Evolutionary conservation across 352 stramenopile genomes (phyloP).

Genomic region (Phytophthora tentaculata): DNA sequence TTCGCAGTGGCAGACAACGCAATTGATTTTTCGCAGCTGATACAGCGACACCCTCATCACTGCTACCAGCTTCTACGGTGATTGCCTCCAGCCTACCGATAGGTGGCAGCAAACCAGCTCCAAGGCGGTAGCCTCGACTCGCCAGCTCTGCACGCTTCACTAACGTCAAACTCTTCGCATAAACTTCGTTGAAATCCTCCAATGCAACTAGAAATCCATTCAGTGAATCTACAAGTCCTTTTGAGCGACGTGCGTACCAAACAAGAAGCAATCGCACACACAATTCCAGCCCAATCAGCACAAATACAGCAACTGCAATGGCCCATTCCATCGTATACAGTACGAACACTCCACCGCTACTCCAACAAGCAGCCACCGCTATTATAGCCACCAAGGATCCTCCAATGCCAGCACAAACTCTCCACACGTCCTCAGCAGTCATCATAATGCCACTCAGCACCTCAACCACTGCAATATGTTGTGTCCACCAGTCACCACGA

Average conservation of each 20-base stretch:
- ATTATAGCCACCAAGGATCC: constrained; percentile 2
- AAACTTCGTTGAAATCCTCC: constrained; percentile 34
- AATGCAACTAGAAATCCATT: constrained; percentile 12
- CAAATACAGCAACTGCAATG: not conserved
- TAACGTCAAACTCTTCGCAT: constrained; percentile 41
- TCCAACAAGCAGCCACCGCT: not conserved
- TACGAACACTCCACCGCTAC: not conserved
- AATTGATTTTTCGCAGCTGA: constrained; percentile 25
- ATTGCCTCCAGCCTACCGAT: constrained; percentile 55
- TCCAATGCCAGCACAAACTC: not conserved
- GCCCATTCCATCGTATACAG: constrained; percentile 15
- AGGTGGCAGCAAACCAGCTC: constrained; percentile 49
- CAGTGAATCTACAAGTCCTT: constrained; percentile 16
- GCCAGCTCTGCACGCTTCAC: constrained; percentile 70
- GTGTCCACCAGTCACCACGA: not conserved
- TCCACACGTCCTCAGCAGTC: not conserved
- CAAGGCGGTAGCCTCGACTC: constrained; percentile 58
- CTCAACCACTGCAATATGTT: constrained; percentile 5
- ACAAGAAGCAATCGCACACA: constrained; percentile 20
- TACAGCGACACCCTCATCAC: constrained; percentile 3
- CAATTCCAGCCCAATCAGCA: constrained; percentile 19
- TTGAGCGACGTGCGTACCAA: constrained; percentile 18
- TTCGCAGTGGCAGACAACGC: constrained; percentile 48
- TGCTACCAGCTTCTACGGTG: not conserved
- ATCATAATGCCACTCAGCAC: constrained; percentile 17